Base-by-base conservation (phyloP, 2,329 filamentous ascomycete species). In the Colletotrichum tropicicola region DNA sequence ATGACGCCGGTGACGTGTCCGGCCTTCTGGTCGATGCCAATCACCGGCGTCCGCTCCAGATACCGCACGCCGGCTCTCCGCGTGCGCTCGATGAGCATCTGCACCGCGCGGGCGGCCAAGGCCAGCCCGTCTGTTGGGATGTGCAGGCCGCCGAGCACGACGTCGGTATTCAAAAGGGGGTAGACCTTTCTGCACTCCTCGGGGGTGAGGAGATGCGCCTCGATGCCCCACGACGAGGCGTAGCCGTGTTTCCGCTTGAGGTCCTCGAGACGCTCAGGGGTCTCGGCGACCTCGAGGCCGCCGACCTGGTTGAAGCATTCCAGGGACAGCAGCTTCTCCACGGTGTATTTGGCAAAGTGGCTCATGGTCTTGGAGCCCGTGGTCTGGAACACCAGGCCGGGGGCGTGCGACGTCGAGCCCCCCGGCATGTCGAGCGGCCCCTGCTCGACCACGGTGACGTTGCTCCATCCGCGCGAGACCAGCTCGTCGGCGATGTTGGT, bases 381-480 rank as follows among this genome's bases (percentile, higher is more conserved):
- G 7, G 86, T 89, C 71, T 90, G 87, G 69, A 89, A 90, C 0
- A 90, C 87, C 3, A 90, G 80, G 0, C 88, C 88, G 0, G 88
- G 88, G 5, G 88, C 88, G 68, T 90, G 88, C 6, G 87, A 90
- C 6, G 88, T 90, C 27, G 88, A 90, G 45, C 88, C 88, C 25
- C 88, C 88, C 0, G 88, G 88, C 82, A 90, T 85, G 62, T 80
- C 77, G 68, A 90, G 73, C 3, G 88, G 88, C 0, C 88, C 88
- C 73, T 90, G 88, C 68, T 90, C 88, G 67, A 90, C 77, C 52
- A 90, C 87, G 17, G 87, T 90, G 73, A 90, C 87, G 73, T 89
- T 75, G 57, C 73, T 83, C 87, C 88, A 90, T 78, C 88, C 88
- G 70, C 86, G 83, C 23, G 81, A 80, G 68, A 87, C 81, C 70